Evolutionary conservation across 805 yeast species (phyloP).

Genomic region (Wickerhamomyces queroliae): DNA sequence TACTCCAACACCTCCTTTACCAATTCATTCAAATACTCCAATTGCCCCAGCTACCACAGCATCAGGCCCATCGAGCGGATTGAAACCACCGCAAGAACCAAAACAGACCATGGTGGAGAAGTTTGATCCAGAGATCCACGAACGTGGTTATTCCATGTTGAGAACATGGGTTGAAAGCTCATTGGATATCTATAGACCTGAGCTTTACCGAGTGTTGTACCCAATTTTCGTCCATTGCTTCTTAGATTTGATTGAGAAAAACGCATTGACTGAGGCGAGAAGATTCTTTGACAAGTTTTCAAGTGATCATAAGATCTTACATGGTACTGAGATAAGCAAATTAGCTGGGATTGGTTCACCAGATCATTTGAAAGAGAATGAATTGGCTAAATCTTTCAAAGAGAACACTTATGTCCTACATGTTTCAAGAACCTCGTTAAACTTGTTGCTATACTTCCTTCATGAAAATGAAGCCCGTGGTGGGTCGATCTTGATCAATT

Average conservation of each 20-base stretch:
- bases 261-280: slow-evolving; percentile 56
- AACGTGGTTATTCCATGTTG: slow-evolving; percentile 74
- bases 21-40: slow-evolving; percentile 23
- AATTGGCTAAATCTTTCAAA: slow-evolving; percentile 69
- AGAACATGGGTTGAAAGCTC: slow-evolving; percentile 89
- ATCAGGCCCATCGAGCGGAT: background rate
- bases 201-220: slow-evolving; percentile 73
- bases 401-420: slow-evolving; percentile 67
- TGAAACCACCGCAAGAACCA: background rate
- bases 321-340: slow-evolving; percentile 69
- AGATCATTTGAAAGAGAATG: slow-evolving; percentile 80
- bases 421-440: slow-evolving; percentile 80
- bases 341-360: slow-evolving; percentile 70
- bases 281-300: slow-evolving; percentile 70
- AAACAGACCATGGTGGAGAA: slow-evolving; percentile 9
- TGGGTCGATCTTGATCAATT: slow-evolving; percentile 79
- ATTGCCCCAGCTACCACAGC: slow-evolving; percentile 23
- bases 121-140: slow-evolving; percentile 54
- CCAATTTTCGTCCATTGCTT: slow-evolving; percentile 92
- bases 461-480: slow-evolving; percentile 92
- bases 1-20: slow-evolving; percentile 42
- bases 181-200: slow-evolving; percentile 86
- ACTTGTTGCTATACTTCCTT: slow-evolving; percentile 74
- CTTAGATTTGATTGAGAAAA: slow-evolving; percentile 68
- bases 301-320: slow-evolving; percentile 66